These are phyloP conservation scores for Pholiota molesta DNA, from an alignment of 768 basidiomycete species.

Conservation along the genomic window DNA sequence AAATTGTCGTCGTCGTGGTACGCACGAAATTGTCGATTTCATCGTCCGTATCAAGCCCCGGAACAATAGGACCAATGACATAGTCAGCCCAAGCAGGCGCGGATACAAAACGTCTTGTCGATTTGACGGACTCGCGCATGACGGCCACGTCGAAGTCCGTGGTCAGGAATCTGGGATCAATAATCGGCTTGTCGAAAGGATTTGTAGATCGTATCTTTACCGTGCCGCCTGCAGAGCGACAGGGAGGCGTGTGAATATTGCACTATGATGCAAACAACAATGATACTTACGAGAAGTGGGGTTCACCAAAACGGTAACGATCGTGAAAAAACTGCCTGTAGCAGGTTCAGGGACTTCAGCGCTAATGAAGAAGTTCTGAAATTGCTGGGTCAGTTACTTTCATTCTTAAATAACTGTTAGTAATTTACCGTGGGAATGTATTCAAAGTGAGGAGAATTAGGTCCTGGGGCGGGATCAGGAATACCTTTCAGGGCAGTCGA, in stretches of 20 bases:
- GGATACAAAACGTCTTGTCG: conserved; percentile 21
- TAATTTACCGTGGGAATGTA: conserved; percentile 32
- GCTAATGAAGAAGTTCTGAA: conserved; percentile 15
- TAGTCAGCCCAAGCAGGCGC: conserved; percentile 29
- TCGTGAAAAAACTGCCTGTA: conserved; percentile 26
- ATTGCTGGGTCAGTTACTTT: neutral
- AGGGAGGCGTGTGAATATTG: neutral
- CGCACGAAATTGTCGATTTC: conserved; percentile 26
- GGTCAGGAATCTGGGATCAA: conserved; percentile 48
- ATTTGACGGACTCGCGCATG: conserved; percentile 24
- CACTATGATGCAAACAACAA: neutral
- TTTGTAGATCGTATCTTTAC: conserved; percentile 30
- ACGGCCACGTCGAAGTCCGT: conserved; percentile 29
- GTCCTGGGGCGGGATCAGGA: conserved; percentile 21
- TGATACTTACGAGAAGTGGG: conserved; percentile 30
- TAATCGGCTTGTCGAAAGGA: conserved; percentile 49
- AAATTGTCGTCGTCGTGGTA: conserved; percentile 19
- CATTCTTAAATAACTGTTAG: too few species aligned
- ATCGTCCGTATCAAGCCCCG: conserved; percentile 21
- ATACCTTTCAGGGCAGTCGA: conserved; percentile 19
- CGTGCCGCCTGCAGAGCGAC: neutral
- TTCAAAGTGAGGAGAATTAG: conserved; percentile 29
- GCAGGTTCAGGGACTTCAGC: conserved; percentile 12
- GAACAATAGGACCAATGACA: conserved; percentile 23
- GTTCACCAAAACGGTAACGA: conserved; percentile 20